A percentile compares a stretch with the other conserved stretches of the same genome.
phyloP scores from a whole-genome alignment of 2,329 filamentous ascomycete species.

The Pyrenochaeta sp. region DNA sequence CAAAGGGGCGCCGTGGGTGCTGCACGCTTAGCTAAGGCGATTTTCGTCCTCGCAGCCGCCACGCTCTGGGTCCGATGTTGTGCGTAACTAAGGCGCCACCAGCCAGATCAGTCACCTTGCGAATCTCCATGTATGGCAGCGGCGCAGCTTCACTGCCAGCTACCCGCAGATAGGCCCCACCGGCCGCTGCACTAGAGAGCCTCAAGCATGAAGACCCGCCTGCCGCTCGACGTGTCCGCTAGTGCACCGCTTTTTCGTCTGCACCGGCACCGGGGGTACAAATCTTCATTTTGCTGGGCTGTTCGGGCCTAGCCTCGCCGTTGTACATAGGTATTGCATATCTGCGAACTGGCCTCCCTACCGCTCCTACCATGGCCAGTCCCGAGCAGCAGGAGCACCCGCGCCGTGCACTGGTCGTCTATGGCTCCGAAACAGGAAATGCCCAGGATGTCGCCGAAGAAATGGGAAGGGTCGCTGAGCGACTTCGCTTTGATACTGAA shows the following conservation, averaged over 20 bases:
- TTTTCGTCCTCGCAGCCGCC: conserved; percentile 8
- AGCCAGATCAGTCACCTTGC: too few species aligned
- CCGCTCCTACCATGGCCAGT: conserved; percentile 27
- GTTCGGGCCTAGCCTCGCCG: conserved; percentile 28
- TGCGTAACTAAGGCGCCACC: too few species aligned
- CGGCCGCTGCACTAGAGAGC: conserved; percentile 25
- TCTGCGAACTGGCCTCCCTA: conserved; percentile 6
- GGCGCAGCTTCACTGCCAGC: conserved; percentile 19
- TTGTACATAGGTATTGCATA: conserved; percentile 14
- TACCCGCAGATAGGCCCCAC: conserved; percentile 14
- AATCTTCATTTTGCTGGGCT: conserved; percentile 9
- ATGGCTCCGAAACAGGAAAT: conserved; percentile 95
- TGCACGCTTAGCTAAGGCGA: background rate
- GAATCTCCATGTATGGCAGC: too few species aligned
- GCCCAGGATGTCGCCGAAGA: conserved; percentile 91
- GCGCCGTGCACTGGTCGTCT: conserved; percentile 73
- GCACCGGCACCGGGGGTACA: conserved; percentile 23
- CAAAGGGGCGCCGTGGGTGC: background rate
- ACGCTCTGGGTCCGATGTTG: too few species aligned
- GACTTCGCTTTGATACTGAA: conserved; percentile 78
- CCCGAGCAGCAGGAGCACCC: conserved; percentile 41
- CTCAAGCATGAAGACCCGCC: conserved; percentile 28
- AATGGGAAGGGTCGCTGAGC: conserved; percentile 74
- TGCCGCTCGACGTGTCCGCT: conserved; percentile 37
- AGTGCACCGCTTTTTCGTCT: conserved; percentile 32